phyloP scores from a whole-genome alignment of 23 red algal genomes.

The Gracilariopsis chorda region DNA sequence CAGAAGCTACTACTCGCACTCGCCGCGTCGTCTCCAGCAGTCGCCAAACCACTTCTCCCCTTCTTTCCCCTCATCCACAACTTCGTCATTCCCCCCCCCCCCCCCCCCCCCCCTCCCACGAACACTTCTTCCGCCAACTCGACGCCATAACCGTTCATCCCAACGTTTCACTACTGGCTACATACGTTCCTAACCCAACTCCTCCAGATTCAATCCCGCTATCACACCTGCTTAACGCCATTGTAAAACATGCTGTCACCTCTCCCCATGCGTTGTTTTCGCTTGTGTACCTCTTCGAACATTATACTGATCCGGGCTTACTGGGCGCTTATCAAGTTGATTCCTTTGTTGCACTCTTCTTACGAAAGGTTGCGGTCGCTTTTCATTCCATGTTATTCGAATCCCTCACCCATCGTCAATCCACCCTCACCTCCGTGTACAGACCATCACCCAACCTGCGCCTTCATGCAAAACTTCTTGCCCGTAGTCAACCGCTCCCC shows the following conservation, averaged over 20 bases:
- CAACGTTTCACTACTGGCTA: background rate
- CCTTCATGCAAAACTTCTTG: background rate
- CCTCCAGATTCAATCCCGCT: background rate
- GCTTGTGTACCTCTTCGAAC: background rate
- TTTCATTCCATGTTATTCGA: slow-evolving; percentile 50
- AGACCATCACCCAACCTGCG: background rate
- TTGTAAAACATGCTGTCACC: background rate
- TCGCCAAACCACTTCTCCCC: background rate
- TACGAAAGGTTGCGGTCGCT: slow-evolving; percentile 42
- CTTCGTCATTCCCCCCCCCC: too few relatives aligned
- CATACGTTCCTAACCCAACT: background rate
- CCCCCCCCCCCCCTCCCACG: background rate
- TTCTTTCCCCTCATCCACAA: slow-evolving; percentile 5
- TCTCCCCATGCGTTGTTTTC: background rate
- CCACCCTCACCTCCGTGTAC: background rate
- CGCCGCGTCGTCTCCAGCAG: background rate
- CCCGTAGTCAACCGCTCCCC: background rate
- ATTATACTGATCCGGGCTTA: background rate
- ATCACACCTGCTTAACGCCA: background rate
- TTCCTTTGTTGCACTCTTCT: slow-evolving; percentile 2
- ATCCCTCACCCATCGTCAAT: background rate
- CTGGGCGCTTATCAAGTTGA: background rate
- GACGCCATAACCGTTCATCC: background rate
- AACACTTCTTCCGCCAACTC: background rate
- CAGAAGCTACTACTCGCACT: background rate